Conservation (phyloP, 78 protist species). For the Protostelium mycophagum region DNA sequence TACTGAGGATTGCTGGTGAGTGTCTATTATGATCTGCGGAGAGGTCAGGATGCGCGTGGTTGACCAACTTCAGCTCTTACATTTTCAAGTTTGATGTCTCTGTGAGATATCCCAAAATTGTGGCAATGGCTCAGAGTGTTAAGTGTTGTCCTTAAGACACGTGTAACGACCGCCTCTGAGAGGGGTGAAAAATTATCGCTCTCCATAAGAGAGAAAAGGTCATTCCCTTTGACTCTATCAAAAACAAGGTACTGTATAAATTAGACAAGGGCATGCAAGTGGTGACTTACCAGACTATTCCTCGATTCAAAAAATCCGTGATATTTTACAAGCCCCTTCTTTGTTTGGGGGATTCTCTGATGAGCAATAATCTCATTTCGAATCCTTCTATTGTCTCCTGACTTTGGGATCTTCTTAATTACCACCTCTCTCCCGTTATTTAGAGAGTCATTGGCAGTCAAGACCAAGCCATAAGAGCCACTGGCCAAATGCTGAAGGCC, state of each 20-base stretch:
- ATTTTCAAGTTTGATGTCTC: background rate
- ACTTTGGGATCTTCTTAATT: background rate
- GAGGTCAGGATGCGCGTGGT: background rate
- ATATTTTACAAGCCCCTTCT: background rate
- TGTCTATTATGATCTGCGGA: background rate
- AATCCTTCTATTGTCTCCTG: background rate
- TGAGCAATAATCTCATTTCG: background rate
- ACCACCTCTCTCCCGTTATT: background rate
- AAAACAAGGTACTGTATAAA: background rate
- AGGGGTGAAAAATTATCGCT: background rate
- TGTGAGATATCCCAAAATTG: background rate
- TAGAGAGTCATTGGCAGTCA: background rate
- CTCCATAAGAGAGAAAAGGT: background rate
- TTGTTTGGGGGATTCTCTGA: background rate
- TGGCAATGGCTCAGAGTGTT: background rate
- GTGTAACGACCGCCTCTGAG: background rate
- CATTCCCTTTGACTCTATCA: background rate
- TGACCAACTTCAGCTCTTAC: background rate
- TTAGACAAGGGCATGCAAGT: background rate
- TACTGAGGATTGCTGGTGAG: background rate
- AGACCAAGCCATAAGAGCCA: background rate
- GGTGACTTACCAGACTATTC: background rate
- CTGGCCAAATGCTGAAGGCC: background rate
- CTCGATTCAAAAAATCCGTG: background rate
- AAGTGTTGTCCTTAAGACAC: background rate